Base-by-base conservation (phyloP, 768 basidiomycete genomes). In the Psilocybe azurescens region DNA sequence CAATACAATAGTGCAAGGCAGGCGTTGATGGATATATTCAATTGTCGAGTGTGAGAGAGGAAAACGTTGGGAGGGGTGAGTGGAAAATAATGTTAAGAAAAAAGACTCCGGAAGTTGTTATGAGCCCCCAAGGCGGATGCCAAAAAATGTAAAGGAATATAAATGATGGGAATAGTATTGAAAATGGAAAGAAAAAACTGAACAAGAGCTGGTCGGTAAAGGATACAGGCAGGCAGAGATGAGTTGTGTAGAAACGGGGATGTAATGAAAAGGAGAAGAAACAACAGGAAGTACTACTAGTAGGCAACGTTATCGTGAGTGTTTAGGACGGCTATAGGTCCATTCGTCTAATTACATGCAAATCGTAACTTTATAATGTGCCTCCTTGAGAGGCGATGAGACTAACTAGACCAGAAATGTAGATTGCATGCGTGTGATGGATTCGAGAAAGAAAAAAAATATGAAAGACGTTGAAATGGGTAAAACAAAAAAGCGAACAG, bases 331-430 rank as follows among this genome's bases (percentile, higher is more conserved):
- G 53, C 51, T 59, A 47, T 62, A 60, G 41, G 69, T 71, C 69
- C 70, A 62, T 70, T 67, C 72, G 66, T 86, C 85, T 86, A 86
- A 44, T 78, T 83, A 83, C 83, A 83, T 85, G 79, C 81, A 79
- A 83, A 74, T 79, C 74, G 75, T 84, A 76, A 78, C 73, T 69
- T 69, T 78, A 77, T 76, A 78, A 78, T 77, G 80, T 85, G 84
- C 86, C 87, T 88, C 87, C 87, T 89, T 89, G 82, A 89, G 87
- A 88, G 84, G 84, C 83, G 73, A 73, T 78, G 65, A 68, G 69
- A 65, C 73, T 24, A 73, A 70, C 73, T 66, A 69, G 66, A 73
- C 66, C 69, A 72, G 69, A 60, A 72, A 68, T 77, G 74, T 80
- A 82, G 79, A 82, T 83, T 79, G 80, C 80, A 83, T 83, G 85